Evolutionary conservation across 2,329 filamentous ascomycete species (phyloP).

Genomic region (Stagonosporopsis tanaceti): DNA sequence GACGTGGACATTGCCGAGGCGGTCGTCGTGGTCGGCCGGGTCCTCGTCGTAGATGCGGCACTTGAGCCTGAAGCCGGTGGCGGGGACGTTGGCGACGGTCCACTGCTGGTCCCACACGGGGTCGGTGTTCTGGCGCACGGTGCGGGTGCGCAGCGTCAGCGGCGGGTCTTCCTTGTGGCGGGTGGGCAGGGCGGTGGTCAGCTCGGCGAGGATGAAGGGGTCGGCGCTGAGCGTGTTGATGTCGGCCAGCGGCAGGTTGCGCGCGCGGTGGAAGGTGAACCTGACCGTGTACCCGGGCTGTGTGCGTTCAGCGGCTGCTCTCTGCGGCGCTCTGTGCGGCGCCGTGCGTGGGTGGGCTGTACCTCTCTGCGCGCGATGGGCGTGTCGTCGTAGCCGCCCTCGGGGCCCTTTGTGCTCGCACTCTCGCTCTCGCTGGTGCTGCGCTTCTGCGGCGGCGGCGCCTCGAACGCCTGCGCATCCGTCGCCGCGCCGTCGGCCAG

Average conservation of each 20-base stretch:
- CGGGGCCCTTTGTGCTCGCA: constrained; percentile 57
- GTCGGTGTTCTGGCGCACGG: constrained; percentile 73
- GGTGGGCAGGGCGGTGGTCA: constrained; percentile 73
- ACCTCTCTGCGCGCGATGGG: constrained; percentile 68
- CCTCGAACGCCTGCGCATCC: constrained; percentile 1
- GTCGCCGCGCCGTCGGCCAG: no score
- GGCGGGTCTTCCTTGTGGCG: constrained; percentile 87
- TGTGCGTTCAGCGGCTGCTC: constrained; percentile 36
- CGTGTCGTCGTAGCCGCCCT: constrained; percentile 81
- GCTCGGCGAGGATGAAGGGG: constrained; percentile 80
- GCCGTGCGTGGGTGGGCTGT: not conserved
- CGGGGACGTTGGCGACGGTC: constrained; percentile 86
- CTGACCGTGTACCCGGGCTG: constrained; percentile 83
- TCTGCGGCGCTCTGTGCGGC: not conserved
- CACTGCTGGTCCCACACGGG: constrained; percentile 86
- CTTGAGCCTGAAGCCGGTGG: constrained; percentile 82
- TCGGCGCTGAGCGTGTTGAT: constrained; percentile 80
- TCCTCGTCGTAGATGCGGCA: constrained; percentile 92
- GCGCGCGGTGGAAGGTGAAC: constrained; percentile 82
- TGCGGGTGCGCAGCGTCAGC: constrained; percentile 77
- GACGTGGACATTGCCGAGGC: constrained; percentile 85
- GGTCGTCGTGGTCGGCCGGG: constrained; percentile 82
- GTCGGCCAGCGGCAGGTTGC: constrained; percentile 84
- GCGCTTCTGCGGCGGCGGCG: constrained; percentile 36
- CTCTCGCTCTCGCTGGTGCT: constrained; percentile 18